Evolutionary conservation across 164 flowering plant genomes (phyloP).

Genomic region (Santalum album): DNA sequence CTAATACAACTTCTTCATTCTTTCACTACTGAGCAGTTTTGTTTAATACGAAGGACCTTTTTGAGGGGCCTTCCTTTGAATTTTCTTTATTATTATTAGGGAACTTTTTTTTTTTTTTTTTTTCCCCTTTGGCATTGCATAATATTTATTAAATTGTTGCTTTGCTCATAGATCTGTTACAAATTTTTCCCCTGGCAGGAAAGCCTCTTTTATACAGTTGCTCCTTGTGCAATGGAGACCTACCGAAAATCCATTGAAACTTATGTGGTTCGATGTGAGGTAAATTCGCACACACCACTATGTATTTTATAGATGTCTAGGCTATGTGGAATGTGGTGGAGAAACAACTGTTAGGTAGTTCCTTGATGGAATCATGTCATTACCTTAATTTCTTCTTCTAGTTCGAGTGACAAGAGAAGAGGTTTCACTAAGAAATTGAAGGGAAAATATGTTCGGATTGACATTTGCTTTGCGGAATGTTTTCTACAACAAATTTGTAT

Average conservation of each 20-base stretch:
- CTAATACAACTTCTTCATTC: no score
- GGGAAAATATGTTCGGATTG: background rate
- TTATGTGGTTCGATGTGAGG: slow-evolving; percentile 50
- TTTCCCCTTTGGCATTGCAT: no score
- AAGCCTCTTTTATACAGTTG: slow-evolving; percentile 61
- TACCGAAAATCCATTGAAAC: slow-evolving; percentile 74
- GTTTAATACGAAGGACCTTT: no score
- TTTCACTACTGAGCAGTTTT: no score
- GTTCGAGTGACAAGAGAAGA: background rate
- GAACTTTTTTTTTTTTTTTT: no score
- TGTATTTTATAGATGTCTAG: background rate
- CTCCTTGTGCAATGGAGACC: slow-evolving; percentile 60
- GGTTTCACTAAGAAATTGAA: background rate
- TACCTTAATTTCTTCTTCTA: no score
- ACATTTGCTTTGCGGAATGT: background rate
- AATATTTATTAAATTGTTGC: no score
- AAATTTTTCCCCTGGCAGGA: slow-evolving; percentile 39
- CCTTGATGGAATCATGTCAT: no score
- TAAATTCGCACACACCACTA: slow-evolving; percentile 12
- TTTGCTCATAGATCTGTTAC: background rate
- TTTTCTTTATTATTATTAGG: no score
- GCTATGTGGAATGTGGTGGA: background rate
- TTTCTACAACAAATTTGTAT: background rate
- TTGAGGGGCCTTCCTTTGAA: no score
- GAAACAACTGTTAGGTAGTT: no score